Evolutionary conservation across 768 basidiomycete genomes (phyloP).

Genomic region (Auriculariales sp.): DNA sequence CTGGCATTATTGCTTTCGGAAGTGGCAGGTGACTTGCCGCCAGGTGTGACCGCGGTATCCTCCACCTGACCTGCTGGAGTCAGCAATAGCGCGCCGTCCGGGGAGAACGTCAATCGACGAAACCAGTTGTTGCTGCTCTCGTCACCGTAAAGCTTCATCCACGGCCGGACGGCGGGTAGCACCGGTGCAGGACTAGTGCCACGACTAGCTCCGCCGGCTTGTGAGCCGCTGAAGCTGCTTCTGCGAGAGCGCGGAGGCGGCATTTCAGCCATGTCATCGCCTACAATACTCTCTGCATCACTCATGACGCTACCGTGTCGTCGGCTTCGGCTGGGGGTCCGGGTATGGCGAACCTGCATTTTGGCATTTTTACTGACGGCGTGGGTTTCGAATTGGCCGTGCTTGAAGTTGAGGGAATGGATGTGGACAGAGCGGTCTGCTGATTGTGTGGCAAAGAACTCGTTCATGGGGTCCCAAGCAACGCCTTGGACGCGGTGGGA

Average conservation of each 20-base stretch:
- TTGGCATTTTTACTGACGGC: constrained; percentile 81
- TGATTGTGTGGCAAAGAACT: constrained; percentile 94
- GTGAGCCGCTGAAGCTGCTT: constrained; percentile 63
- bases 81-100: constrained; percentile 83
- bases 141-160: constrained; percentile 87
- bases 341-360: constrained; percentile 54
- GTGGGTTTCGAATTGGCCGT: constrained; percentile 77
- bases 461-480: constrained; percentile 95
- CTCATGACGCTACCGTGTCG: constrained; percentile 62
- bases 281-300: constrained; percentile 50
- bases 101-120: constrained; percentile 82
- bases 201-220: constrained; percentile 51
- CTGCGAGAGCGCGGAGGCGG: constrained; percentile 51
- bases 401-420: constrained; percentile 66
- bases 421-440: constrained; percentile 95
- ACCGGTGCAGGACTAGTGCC: constrained; percentile 83
- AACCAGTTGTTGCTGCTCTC: constrained; percentile 95
- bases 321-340: constrained; percentile 52
- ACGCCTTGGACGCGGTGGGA: constrained; percentile 96
- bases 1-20: not conserved
- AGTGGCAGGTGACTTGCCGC: no score
- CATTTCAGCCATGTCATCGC: constrained; percentile 16
- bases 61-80: constrained; percentile 97
- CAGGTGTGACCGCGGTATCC: constrained; percentile 55
- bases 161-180: constrained; percentile 77